These are phyloP conservation scores for Ogataea trehaloabstinens DNA, from an alignment of 805 yeast species.

Conservation along the genomic window DNA sequence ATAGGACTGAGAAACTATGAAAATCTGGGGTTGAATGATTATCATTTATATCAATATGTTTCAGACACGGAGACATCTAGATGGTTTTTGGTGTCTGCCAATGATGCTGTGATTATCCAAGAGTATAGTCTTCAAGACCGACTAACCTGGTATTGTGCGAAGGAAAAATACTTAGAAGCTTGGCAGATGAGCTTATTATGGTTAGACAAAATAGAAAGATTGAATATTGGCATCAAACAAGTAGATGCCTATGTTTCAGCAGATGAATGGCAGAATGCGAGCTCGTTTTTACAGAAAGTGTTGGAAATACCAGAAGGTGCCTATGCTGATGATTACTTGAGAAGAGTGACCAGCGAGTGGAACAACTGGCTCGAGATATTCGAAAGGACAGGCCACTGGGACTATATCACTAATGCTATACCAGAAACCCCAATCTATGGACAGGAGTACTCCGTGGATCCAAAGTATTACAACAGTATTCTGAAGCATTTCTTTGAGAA, in stretches of 20 bases:
- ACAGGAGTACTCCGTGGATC: slow-evolving; percentile 29
- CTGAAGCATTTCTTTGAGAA: slow-evolving; percentile 44
- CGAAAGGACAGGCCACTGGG: slow-evolving; percentile 44
- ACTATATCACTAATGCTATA: slow-evolving; percentile 47
- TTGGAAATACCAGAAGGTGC: slow-evolving; percentile 28
- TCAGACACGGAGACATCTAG: slow-evolving; percentile 34
- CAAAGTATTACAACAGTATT: slow-evolving; percentile 43
- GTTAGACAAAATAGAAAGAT: slow-evolving; percentile 46
- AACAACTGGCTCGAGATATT: slow-evolving; percentile 57
- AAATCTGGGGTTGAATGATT: slow-evolving; percentile 75
- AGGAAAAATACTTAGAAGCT: slow-evolving; percentile 58
- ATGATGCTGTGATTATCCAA: slow-evolving; percentile 75
- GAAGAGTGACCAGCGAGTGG: slow-evolving; percentile 51
- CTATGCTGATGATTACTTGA: slow-evolving; percentile 18
- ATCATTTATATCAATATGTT: slow-evolving; percentile 57
- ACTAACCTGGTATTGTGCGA: slow-evolving; percentile 66
- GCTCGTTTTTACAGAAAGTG: slow-evolving; percentile 44
- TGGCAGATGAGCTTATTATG: slow-evolving; percentile 73
- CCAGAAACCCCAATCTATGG: slow-evolving; percentile 44
- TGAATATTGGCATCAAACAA: slow-evolving; percentile 60
- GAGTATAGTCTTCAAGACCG: slow-evolving; percentile 70
- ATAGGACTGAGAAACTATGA: slow-evolving; percentile 58
- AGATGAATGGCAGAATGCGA: slow-evolving; percentile 57
- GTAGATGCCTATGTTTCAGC: slow-evolving; percentile 41
- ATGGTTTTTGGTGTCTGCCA: slow-evolving; percentile 74